Base-by-base conservation (phyloP, 768 basidiomycete genomes). In the Mycena alexandri region DNA sequence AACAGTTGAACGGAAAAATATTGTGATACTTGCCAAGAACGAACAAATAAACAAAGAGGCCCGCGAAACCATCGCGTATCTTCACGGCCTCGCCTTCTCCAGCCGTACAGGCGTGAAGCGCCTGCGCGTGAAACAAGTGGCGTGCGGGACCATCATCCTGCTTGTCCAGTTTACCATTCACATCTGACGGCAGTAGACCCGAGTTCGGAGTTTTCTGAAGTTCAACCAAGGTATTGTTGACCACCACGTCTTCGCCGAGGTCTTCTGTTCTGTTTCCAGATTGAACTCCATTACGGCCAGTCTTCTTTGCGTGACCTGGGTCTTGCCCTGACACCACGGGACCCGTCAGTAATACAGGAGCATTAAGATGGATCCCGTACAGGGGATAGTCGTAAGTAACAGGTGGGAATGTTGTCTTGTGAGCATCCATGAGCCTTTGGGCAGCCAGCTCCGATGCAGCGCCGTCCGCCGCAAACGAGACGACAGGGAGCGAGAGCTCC, bases 121-220 rank as follows among this genome's bases (percentile, higher is more conserved):
- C 76, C 11, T 67, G 43, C 34, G 14, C 14, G 58, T 76, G 74
- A 36, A 78, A 78, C 6, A 74, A 21, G 1, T 73, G 61, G 8
- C 74, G 71, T 1, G 77, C 77, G 4, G 76, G 72, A 5, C 76
- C 76, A 55, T 78, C 77, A 58, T 78, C 76, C 57, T 78, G 76
- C 52, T 78, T 77, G 55, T 77, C 29, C 29, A 29, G 29, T 29
- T 29, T 29, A 29, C 29, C 29, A 6, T 29, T 29, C 29, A 29
- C 29, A 6, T 29, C 29, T 29, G 29, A 29, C 29, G 29, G 29
- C 29, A 29, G 29, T 29, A 29, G 29, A 29, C 29, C 29, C 6
- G 29, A 29, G 29, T 29, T 29, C 29, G 29, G 29, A 29, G 29
- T 29, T 29, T 29, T 29, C 29, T 29, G 29, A 29, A 29, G 29